phyloP scores from a whole-genome alignment of 176 grass and related monocot genomes.

The Guadua angustifolia region DNA sequence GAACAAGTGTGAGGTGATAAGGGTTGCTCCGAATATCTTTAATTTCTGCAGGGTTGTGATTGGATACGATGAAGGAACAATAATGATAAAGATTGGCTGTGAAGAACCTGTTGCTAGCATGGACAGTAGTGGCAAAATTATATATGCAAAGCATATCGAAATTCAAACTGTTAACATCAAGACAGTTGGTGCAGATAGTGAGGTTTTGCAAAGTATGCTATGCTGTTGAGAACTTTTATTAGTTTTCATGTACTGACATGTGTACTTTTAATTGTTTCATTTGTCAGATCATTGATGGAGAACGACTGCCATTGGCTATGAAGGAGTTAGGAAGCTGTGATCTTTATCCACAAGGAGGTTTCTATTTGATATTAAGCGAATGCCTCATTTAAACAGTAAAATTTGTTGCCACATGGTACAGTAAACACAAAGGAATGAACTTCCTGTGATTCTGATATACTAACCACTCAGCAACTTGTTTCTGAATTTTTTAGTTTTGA shows the following conservation, averaged over 20 bases:
- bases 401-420: too few species aligned
- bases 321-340: too few species aligned
- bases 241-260: not conserved
- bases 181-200: conserved; percentile 70
- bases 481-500: too few species aligned
- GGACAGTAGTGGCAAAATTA: conserved; percentile 69
- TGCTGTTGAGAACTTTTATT: not conserved
- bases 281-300: conserved; percentile 73
- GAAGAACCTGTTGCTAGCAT: conserved; percentile 69
- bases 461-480: too few species aligned
- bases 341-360: conserved; percentile 83
- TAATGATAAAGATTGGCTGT: conserved; percentile 76
- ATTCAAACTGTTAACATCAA: too few species aligned
- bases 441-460: too few species aligned
- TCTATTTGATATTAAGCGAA: not conserved
- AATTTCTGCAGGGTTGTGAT: conserved; percentile 62
- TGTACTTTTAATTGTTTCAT: not conserved
- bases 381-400: not conserved
- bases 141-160: conserved; percentile 81
- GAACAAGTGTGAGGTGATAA: not conserved
- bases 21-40: not conserved
- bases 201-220: conserved; percentile 50
- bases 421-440: too few species aligned
- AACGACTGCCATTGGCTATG: conserved; percentile 74
- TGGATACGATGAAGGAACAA: conserved; percentile 75